These are phyloP conservation scores for Fusarium protoensiforme DNA, from an alignment of 2,329 filamentous ascomycete genomes.

Conservation along the genomic window DNA sequence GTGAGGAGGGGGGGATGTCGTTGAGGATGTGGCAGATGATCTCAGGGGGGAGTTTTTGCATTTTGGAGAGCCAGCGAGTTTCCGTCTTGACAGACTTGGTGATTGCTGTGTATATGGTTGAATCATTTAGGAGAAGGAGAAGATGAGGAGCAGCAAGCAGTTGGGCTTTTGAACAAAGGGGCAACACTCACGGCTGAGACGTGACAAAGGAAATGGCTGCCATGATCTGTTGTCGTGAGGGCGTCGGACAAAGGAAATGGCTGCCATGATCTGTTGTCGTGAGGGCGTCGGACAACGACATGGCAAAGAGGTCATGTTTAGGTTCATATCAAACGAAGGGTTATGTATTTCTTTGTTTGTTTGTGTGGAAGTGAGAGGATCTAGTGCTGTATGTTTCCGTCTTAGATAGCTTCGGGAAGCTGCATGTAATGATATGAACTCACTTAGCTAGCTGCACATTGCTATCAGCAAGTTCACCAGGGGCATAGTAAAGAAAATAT, in stretches of 20 bases:
- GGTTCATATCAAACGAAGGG: neutral
- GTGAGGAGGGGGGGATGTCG: neutral
- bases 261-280: neutral
- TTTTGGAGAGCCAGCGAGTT: neutral
- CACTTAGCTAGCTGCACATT: neutral
- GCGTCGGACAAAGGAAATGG: neutral
- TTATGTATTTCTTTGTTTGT: neutral
- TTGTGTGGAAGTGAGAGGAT: neutral
- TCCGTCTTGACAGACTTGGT: neutral
- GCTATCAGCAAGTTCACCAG: neutral
- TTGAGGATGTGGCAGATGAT: neutral
- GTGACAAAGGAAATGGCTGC: neutral
- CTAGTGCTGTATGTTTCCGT: neutral
- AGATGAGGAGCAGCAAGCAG: neutral
- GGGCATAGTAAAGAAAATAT: neutral
- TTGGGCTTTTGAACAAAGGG: neutral
- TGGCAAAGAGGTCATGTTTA: neutral
- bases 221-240: neutral
- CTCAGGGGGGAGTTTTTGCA: neutral
- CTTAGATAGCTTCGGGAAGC: neutral
- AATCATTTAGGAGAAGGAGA: neutral
- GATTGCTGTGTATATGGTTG: accelerated
- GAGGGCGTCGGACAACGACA: neutral
- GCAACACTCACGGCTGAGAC: neutral
- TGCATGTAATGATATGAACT: neutral